Conservation (phyloP, 257 asterid genomes). For the Henckelia pumila region DNA sequence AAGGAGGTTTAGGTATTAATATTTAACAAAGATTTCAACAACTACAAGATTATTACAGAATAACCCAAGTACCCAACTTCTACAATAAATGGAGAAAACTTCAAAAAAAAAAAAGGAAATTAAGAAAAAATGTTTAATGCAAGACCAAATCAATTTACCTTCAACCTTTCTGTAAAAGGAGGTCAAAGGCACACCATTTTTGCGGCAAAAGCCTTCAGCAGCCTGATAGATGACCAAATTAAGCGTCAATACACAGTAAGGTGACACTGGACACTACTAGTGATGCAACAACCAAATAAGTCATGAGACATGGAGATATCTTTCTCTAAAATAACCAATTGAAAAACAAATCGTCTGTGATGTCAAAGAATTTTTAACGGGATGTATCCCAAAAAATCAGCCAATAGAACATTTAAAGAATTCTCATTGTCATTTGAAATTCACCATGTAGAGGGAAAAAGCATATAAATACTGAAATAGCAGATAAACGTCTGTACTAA, state of each 20-base stretch:
- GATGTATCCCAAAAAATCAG: neutral
- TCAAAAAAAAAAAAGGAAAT: neutral
- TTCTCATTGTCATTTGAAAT: slow-evolving; percentile 1
- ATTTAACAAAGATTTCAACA: slow-evolving; percentile 5
- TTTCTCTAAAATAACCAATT: neutral
- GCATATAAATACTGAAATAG: slow-evolving; percentile 1
- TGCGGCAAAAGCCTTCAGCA: slow-evolving; percentile 97
- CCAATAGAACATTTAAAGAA: neutral
- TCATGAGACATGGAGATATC: neutral
- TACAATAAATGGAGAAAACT: neutral
- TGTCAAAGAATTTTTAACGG: neutral
- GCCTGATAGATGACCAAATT: slow-evolving; percentile 54
- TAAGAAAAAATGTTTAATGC: neutral
- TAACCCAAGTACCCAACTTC: neutral
- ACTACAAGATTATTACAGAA: too few species aligned
- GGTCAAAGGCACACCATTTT: slow-evolving; percentile 66
- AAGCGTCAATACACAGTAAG: slow-evolving; percentile 22
- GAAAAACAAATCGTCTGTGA: neutral
- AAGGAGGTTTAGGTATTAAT: neutral
- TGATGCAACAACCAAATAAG: slow-evolving; percentile 6
- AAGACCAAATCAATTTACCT: slow-evolving; percentile 41
- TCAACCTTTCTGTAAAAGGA: slow-evolving; percentile 74
- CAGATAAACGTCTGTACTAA: neutral
- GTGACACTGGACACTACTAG: slow-evolving; percentile 11
- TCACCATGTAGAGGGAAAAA: neutral